A percentile compares a stretch with the other conserved stretches of the same genome.
These are phyloP conservation scores for Eustoma russellianum DNA, from an alignment of 257 asterid species.

Conservation along the genomic window DNA sequence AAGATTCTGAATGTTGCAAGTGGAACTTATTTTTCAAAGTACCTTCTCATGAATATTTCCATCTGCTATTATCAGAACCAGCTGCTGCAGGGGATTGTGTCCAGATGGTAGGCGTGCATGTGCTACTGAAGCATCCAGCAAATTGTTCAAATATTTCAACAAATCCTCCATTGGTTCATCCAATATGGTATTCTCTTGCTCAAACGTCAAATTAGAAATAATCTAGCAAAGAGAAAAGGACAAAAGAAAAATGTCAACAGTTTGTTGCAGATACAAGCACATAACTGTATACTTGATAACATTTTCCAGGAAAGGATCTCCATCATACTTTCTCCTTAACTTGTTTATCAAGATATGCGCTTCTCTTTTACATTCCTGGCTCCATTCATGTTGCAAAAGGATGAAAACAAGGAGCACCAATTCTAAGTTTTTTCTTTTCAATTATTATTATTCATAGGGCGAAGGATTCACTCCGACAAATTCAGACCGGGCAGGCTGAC, in stretches of 20 bases:
- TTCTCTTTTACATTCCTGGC: too few species aligned
- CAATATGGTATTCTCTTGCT: conserved; percentile 74
- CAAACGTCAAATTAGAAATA: conserved; percentile 84
- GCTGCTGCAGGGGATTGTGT: conserved; percentile 87
- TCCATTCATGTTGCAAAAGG: too few species aligned
- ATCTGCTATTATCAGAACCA: conserved; percentile 83
- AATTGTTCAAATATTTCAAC: conserved; percentile 56
- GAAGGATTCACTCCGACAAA: too few species aligned
- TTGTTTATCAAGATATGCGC: too few species aligned
- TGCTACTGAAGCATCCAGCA: conserved; percentile 56
- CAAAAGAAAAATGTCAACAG: neutral
- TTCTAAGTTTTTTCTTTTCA: too few species aligned
- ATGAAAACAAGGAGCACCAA: too few species aligned
- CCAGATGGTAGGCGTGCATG: conserved; percentile 81
- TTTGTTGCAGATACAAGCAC: neutral
- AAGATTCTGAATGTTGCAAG: neutral
- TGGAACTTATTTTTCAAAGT: neutral
- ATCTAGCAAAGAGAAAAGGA: conserved; percentile 33
- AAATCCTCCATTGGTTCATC: conserved; percentile 83
- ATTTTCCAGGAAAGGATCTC: too few species aligned
- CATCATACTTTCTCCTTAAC: too few species aligned
- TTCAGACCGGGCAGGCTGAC: too few species aligned
- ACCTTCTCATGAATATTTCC: conserved; percentile 90
- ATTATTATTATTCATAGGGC: too few species aligned
- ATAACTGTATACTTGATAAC: neutral